Evolutionary conservation across 352 stramenopile genomes (phyloP).

Genomic region (Phytophthora kernoviae): DNA sequence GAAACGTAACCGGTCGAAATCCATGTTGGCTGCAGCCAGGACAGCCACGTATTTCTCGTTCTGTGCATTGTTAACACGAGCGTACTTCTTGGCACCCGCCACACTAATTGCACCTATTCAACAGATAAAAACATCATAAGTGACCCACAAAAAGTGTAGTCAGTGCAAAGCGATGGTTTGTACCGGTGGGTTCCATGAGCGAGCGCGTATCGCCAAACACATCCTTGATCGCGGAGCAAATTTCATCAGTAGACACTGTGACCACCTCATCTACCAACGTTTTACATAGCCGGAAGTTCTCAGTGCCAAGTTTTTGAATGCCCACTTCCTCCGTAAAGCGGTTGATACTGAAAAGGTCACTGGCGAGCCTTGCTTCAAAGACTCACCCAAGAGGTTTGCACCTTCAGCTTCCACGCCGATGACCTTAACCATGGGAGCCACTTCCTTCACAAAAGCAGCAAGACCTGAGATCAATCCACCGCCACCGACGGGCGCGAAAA

Average conservation of each 20-base stretch:
- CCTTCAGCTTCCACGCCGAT: conserved; percentile 97
- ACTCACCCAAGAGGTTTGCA: conserved; percentile 94
- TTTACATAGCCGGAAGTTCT: conserved; percentile 96
- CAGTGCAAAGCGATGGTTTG: background rate
- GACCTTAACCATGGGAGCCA: conserved; percentile 90
- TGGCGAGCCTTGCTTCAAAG: conserved; percentile 78
- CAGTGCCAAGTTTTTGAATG: conserved; percentile 91
- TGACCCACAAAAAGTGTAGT: background rate
- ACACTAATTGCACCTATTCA: conserved; percentile 93
- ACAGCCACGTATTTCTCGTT: conserved; percentile 94
- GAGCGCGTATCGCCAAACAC: conserved; percentile 94
- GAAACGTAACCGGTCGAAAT: conserved; percentile 99
- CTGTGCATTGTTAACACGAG: conserved; percentile 42
- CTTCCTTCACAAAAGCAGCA: conserved; percentile 90
- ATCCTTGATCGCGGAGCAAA: conserved; percentile 93
- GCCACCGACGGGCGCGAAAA: conserved; percentile 98
- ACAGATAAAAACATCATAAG: background rate
- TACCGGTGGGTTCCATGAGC: conserved; percentile 93
- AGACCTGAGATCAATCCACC: conserved; percentile 96
- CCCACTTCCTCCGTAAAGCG: conserved; percentile 98
- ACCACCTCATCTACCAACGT: conserved; percentile 97
- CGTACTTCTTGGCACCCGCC: conserved; percentile 96
- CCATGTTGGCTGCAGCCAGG: conserved; percentile 98
- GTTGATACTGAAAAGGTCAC: conserved; percentile 93
- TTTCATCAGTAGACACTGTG: conserved; percentile 97